Base-by-base conservation (phyloP, 768 basidiomycete species). In the Naganishia randhawae region DNA sequence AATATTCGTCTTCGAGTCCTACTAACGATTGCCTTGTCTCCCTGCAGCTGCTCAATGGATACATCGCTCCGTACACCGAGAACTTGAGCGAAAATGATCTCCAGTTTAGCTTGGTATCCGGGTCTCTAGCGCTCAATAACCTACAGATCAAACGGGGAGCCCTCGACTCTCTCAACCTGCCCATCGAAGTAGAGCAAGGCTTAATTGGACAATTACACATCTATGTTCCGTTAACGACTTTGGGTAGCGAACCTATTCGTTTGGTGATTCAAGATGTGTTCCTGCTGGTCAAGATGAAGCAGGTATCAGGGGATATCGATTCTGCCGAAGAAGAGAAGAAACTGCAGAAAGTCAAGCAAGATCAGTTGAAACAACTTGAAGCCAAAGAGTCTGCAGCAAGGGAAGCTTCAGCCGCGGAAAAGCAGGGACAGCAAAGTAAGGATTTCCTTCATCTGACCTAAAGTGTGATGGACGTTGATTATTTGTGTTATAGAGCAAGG, bases 171-270 rank as follows among this genome's bases (percentile, higher is more conserved):
- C 96, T 98, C 79, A 85, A 92, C 67, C 83, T 99, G 25, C 96
- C 96, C 0, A 87, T 99, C 0, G 94, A 98, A 82, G 92, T 99
- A 13, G 82, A 90, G 13, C 92, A 97, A 84, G 96, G 93, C 89
- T 32, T 50, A n/a, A 50, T 52, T 37, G 63, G 50, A 31, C 63
- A 50, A 14, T 32, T 37, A 10, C 7, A 50, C 50, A 64, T 64
- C 17, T 64, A 52, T 19, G 51, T 50, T 25, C 51, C 51, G 11
- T 33, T 53, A 9, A 50, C 65, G 37, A 65, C 45, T 2, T 53
- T 50, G 65, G 65, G 78, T 27, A 75, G 72, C 17, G 73, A 89
- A 75, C 95, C 96, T 0, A 91, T 93, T 31, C 91, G 95, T 74
- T 85, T 98, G 64, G 80, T 89, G 66, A 85, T 99, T 69, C 92